Conservation (phyloP, 164 flowering plant genomes). For the Umbilicus rupestris region DNA sequence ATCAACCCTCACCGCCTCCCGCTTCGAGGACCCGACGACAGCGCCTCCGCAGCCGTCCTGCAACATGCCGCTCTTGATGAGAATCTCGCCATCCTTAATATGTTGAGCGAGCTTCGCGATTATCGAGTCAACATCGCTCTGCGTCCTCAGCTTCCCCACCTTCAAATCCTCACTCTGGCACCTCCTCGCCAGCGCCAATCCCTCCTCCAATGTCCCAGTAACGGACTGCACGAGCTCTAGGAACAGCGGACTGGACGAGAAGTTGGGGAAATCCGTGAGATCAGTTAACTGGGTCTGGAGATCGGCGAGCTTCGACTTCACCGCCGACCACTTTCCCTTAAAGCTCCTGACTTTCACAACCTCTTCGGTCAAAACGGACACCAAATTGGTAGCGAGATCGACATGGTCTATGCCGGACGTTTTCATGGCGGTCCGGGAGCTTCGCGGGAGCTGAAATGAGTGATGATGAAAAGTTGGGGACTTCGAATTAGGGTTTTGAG, state of each 20-base stretch:
- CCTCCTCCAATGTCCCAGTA: constrained; percentile 25
- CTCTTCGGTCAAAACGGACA: constrained; percentile 7
- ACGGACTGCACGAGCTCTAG: constrained; percentile 35
- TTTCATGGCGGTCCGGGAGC: background rate
- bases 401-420: background rate
- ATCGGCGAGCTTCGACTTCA: constrained; percentile 31
- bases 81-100: constrained; percentile 33
- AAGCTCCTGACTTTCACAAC: constrained; percentile 22
- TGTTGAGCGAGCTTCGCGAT: constrained; percentile 36
- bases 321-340: constrained; percentile 37
- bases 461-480: background rate
- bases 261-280: constrained; percentile 24
- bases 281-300: constrained; percentile 34
- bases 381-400: background rate
- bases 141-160: constrained; percentile 56
- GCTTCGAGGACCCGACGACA: constrained; percentile 15
- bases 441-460: too few relatives aligned
- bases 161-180: constrained; percentile 24
- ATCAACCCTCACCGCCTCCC: constrained; percentile 39
- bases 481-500: background rate
- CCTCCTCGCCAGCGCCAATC: constrained; percentile 21
- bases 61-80: constrained; percentile 49
- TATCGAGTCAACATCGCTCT: constrained; percentile 46
- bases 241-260: constrained; percentile 31
- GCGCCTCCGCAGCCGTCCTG: constrained; percentile 26